Evolutionary conservation across 192 early-diverging fungal genomes (phyloP).

Genomic region (Coemansia sp.): DNA sequence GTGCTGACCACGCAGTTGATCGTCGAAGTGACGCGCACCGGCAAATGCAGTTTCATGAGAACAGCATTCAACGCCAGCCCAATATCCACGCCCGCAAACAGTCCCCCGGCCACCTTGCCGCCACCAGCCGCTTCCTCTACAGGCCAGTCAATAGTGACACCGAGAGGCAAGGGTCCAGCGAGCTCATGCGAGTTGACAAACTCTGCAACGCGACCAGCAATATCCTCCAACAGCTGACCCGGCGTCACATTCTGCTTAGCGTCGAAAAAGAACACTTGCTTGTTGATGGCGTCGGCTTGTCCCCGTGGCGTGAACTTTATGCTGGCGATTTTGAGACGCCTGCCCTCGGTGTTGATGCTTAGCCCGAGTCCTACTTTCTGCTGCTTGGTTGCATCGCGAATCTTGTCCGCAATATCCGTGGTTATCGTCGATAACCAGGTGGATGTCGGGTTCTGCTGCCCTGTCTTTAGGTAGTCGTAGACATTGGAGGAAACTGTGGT

Average conservation of each 20-base stretch:
- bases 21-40: constrained; percentile 81
- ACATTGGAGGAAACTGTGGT: constrained; percentile 21
- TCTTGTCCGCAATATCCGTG: constrained; percentile 17
- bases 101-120: constrained; percentile 17
- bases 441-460: constrained; percentile 11
- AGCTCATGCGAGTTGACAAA: constrained; percentile 64
- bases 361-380: constrained; percentile 14
- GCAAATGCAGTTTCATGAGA: constrained; percentile 65
- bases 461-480: constrained; percentile 12
- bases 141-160: constrained; percentile 95
- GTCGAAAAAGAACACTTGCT: constrained; percentile 33
- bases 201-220: constrained; percentile 76
- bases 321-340: constrained; percentile 36
- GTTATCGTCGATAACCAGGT: constrained; percentile 30
- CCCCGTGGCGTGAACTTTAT: constrained; percentile 23
- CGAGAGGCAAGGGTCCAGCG: constrained; percentile 41
- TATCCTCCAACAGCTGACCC: constrained; percentile 62
- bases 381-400: constrained; percentile 10
- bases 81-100: constrained; percentile 75
- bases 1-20: constrained; percentile 97
- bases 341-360: constrained; percentile 34
- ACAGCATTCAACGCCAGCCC: constrained; percentile 77
- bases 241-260: not conserved
- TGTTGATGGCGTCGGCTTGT: constrained; percentile 31
- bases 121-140: constrained; percentile 74